A percentile compares a stretch with the other conserved stretches of the same genome.
phyloP scores from a whole-genome alignment of 306 rosid species.

The Carpinus fangiana region DNA sequence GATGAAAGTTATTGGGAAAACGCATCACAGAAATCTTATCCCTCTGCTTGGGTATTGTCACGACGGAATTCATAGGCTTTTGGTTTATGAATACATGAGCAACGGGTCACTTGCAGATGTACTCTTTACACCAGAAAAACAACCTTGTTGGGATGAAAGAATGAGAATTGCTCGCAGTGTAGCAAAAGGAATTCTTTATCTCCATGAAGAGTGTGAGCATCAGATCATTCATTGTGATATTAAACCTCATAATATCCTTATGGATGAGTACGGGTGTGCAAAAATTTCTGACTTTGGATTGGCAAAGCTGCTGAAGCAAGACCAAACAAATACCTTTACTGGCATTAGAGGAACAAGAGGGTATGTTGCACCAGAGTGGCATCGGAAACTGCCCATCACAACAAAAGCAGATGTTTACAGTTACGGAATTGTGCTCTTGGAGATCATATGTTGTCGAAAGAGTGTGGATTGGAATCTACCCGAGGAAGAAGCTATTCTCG shows the following conservation, averaged over 20 bases:
- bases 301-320: background rate
- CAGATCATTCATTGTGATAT: conserved; percentile 1
- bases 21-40: conserved; percentile 21
- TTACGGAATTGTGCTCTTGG: background rate
- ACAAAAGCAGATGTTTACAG: background rate
- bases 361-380: conserved; percentile 2
- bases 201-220: background rate
- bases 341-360: background rate
- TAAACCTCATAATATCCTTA: background rate
- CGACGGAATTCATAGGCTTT: conserved; percentile 19
- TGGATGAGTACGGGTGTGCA: background rate
- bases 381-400: background rate
- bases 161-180: background rate
- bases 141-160: background rate
- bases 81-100: conserved; percentile 16
- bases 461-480: background rate
- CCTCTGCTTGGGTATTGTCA: conserved; percentile 22
- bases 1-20: background rate
- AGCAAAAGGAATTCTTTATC: background rate
- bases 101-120: background rate
- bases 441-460: background rate
- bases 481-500: background rate
- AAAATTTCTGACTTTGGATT: background rate
- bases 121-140: background rate
- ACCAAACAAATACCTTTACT: background rate